Evolutionary conservation across 345 rosid genomes (phyloP), one percentile per base, ranked within the genome.

Genomic region (Ailanthus altissimus): DNA sequence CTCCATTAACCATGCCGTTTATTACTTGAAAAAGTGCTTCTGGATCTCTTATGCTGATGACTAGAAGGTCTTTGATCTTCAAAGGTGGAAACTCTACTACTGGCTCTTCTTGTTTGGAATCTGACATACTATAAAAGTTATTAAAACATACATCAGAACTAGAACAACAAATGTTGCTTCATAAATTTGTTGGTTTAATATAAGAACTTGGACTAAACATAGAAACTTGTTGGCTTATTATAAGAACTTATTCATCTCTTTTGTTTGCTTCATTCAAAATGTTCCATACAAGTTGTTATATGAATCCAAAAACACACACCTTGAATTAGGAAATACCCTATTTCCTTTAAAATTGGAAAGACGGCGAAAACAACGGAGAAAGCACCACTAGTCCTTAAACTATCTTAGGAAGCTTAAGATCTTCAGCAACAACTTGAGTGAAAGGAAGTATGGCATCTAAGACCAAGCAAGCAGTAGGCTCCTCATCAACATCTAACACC

Each of bases 361-460:
- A 84, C 78, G 10, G 85, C 57, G 26, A 83, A 83, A 45, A 65
- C 80, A 73, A 64, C 64, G 47, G 84, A 81, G 3, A 69, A 77
- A 26, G 79, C 84, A 21, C 84, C 80, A 1, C 85, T 67, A 6
- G 83, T 83, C 46, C 85, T 76, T 36, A 87, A 25, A 83, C 81
- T 20, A 83, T 45, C 75, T 75, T 77, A 5, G 81, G 79, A 46
- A 84, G 66, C 65, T 63, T 81, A 28, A 79, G 66, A 53, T 67
- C 77, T 14, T 81, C 78, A 14, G 83, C 78, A 46, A 84, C 81
- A 65, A 53, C 83, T 56, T 71, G 83, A 8, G 80, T 74, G 81
- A 81, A 81, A 16, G 74, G 74, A 70, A 75, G 75, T 11, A 74
- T 13, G 40, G 77, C 75, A 81, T 84, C 87, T 0, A 77, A 51